phyloP scores from a whole-genome alignment of 2,329 filamentous ascomycete genomes.

The Epichloe bromicola region DNA sequence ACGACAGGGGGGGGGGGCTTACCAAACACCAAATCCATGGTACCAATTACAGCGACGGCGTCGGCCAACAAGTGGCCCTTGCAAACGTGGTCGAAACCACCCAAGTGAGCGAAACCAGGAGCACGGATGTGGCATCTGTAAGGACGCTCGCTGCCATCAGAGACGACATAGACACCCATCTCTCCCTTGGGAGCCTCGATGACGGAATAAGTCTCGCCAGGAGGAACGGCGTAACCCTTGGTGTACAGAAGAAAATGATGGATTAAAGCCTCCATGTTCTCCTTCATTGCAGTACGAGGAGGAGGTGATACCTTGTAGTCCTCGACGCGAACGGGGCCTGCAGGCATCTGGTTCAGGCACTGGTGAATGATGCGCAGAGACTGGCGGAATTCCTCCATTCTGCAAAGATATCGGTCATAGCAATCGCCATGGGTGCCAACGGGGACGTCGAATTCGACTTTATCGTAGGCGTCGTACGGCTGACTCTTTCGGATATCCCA shows the following conservation, averaged over 20 bases:
- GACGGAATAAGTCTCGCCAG: slow-evolving; percentile 93
- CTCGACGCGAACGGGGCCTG: slow-evolving; percentile 86
- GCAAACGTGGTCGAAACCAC: slow-evolving; percentile 85
- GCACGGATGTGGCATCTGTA: slow-evolving; percentile 97
- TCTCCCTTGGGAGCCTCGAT: slow-evolving; percentile 99
- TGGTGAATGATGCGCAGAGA: slow-evolving; percentile 97
- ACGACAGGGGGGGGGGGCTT: slow-evolving; percentile 19
- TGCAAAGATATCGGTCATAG: slow-evolving; percentile 97
- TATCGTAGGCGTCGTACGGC: slow-evolving; percentile 94
- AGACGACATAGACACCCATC: slow-evolving; percentile 96
- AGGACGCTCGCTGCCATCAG: slow-evolving; percentile 88
- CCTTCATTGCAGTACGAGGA: slow-evolving; percentile 97
- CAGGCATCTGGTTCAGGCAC: slow-evolving; percentile 97
- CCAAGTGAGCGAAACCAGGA: slow-evolving; percentile 89
- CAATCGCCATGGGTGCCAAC: slow-evolving; percentile 96
- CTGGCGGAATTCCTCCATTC: slow-evolving; percentile 99
- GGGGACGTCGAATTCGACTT: slow-evolving; percentile 96
- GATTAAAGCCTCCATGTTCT: slow-evolving; percentile 99
- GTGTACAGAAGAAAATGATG: slow-evolving; percentile 98
- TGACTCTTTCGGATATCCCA: slow-evolving; percentile 95
- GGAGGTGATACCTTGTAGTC: slow-evolving; percentile 98
- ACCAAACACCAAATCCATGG: slow-evolving; percentile 85
- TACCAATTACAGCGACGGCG: slow-evolving; percentile 88
- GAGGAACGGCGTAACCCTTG: slow-evolving; percentile 94
- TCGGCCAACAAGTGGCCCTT: slow-evolving; percentile 91